Evolutionary conservation across 2,329 filamentous ascomycete species (phyloP), one percentile per base, ranked within the genome.

Genomic region (Bipolaris zeicola): DNA sequence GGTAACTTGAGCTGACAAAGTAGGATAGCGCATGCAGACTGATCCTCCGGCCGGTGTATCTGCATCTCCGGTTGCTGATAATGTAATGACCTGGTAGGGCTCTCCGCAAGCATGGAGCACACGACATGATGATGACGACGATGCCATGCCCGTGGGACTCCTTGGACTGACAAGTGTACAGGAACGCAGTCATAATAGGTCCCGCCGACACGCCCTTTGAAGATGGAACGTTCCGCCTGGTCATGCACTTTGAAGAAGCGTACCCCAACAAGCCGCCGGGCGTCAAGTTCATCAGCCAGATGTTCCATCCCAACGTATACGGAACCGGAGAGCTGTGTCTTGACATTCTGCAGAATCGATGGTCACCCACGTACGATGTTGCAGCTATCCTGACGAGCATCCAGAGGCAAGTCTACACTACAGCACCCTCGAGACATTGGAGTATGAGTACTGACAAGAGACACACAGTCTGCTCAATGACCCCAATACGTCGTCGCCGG

Each of bases 301-400:
- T 99, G 95, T 99, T 99, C 78, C 95, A 99, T 71, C 95, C 95
- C 16, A 99, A 99, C 73, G 95, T 99, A 55, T 99, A 99, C 76
- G 93, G 91, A 50, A 98, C 93, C 0, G 95, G 95, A 60, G 95
- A 99, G 80, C 84, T 99, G 48, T 99, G 95, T 74, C 81, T 99
- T 65, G 95, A 99, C 74, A 99, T 99, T 66, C 79, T 99, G 57
- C 95, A 99, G 79, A 99, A 99, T 75, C 84, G 95, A 66, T 99
- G 95, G 95, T 98, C 94, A 76, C 95, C 95, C 14, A 98, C 95
- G 8, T 99, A 99, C 77, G 95, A 99, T 78, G 95, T 99, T 37
- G 95, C 95, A 8, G 95, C 95, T 20, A 93, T 99, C 62, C 79
- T 99, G 77, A 99, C 95, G 39, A 98, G 94, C 73, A 96, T 99